These are phyloP conservation scores for Diaporthe capsici DNA, from an alignment of 2,329 filamentous ascomycete genomes.

Conservation along the genomic window DNA sequence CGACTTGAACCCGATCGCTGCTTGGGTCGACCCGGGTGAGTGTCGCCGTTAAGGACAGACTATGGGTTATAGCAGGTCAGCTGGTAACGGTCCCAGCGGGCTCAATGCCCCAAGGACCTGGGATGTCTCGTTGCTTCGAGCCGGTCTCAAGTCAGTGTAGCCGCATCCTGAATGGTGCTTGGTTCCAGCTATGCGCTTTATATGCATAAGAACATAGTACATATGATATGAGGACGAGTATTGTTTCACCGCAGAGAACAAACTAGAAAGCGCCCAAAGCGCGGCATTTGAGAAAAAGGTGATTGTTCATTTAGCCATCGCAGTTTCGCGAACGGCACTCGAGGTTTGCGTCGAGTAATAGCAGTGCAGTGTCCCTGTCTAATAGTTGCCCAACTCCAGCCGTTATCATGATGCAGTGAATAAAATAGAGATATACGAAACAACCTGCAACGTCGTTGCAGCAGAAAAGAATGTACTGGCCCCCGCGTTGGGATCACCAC, in stretches of 20 bases:
- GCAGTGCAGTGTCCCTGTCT: constrained; percentile 34
- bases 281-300: constrained; percentile 20
- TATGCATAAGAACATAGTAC: not conserved
- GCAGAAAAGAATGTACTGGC: constrained; percentile 12
- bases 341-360: not conserved
- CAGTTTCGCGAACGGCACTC: not conserved
- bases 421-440: constrained; percentile 31
- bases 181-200: not conserved
- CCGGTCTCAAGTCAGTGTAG: not conserved
- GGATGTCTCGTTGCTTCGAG: not conserved
- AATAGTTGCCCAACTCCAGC: constrained; percentile 28
- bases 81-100: not conserved
- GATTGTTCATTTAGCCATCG: constrained; percentile 19
- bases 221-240: not conserved
- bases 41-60: not conserved
- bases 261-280: not conserved
- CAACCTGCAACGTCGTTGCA: constrained; percentile 4
- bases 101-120: not conserved
- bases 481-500: constrained; percentile 61
- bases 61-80: not conserved
- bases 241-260: not conserved
- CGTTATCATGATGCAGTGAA: constrained; percentile 25
- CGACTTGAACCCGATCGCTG: not conserved
- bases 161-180: not conserved
- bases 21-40: not conserved